Base-by-base conservation (phyloP, 2,329 filamentous ascomycete species). In the Cordyceps pruinosa region DNA sequence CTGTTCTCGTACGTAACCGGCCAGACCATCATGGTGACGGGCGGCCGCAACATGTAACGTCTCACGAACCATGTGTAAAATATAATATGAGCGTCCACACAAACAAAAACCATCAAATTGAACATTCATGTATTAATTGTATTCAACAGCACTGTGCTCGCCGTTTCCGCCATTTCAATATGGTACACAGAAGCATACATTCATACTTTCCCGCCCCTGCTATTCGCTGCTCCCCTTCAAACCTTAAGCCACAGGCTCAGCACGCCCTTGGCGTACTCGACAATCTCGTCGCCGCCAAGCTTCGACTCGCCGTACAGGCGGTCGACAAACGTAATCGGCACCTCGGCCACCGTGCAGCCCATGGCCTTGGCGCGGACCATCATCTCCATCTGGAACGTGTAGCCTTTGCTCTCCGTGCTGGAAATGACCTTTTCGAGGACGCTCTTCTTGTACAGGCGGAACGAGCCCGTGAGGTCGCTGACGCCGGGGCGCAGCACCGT, bases 311-410 rank as follows among this genome's bases (percentile, higher is more conserved):
- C 94, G 70, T 96, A 99, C 47, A 99, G 74, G 58, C 94, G 85
- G 72, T 99, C 95, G 41, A 97, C 94, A 72, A 99, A 99, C 25
- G 84, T 89, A 64, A 99, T 99, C 13, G 94, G 94, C 60, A 96
- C 93, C 79, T 99, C 94, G 17, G 89, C 90, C 32, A 99, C 93
- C 37, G 86, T 89, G 77, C 84, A 96, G 1, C 94, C 93, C 89
- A 97, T 92, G 17, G 88, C 89, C 83, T 97, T 97, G 34, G 94
- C 94, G 61, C 92, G 82, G 9, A 97, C 93, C 87, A 97, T 97
- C 85, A 99, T 88, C 81, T 97, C 93, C 94, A 99, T 99, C 84
- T 99, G 94, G 80, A 99, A 99, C 41, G 89, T 93, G 73, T 97
- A 99, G 3, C 94, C 94, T 77, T 97, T 96, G 71, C 90, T 94